Base-by-base conservation (phyloP, 345 rosid genomes). In the Eucalyptus regnans region DNA sequence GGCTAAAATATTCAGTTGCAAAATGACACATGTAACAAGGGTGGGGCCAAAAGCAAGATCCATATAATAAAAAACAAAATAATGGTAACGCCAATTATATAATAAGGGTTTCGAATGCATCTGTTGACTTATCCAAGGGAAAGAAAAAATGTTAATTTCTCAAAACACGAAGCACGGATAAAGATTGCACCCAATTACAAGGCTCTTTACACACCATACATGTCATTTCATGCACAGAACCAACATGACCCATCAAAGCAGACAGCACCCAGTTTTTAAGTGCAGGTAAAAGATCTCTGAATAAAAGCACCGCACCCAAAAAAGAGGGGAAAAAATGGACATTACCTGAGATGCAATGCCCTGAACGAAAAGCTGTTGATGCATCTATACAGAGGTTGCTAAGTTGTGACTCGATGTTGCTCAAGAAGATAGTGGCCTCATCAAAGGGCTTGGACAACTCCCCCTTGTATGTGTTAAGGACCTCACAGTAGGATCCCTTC, bases 401-500 rank as follows among this genome's bases (percentile, higher is more conserved):
- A 7, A 95, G 93, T 87, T 94, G 95, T 81, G 95, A 94, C 90
- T 94, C 94, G 37, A 95, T 95, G 95, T 87, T 87, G 90, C 71
- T 93, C 60, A 95, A 90, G 93, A 95, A 95, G 48, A 90, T 76
- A 41, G 94, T 89, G 16, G 96, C 96, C 92, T 94, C 96, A 87
- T 94, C 91, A 43, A 94, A 93, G 22, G 95, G 95, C 93, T 91
- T 94, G 60, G 95, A 91, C 84, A 95, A 89, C 90, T 95, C 97
- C 88, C 92, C 94, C 89, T 94, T 95, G 93, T 89, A 95, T 89
- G 91, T 93, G 23, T 86, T 92, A 52, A 95, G 95, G 37, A 93
- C 86, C 90, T 94, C 90, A 92, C 96, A 94, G 87, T 95, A 95
- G 51, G 96, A 93, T 89, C 92, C 94, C 97, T 95, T 12, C n/a